Conservation (phyloP, 2,329 filamentous ascomycete genomes). For the Teratosphaeria gauchensis region DNA sequence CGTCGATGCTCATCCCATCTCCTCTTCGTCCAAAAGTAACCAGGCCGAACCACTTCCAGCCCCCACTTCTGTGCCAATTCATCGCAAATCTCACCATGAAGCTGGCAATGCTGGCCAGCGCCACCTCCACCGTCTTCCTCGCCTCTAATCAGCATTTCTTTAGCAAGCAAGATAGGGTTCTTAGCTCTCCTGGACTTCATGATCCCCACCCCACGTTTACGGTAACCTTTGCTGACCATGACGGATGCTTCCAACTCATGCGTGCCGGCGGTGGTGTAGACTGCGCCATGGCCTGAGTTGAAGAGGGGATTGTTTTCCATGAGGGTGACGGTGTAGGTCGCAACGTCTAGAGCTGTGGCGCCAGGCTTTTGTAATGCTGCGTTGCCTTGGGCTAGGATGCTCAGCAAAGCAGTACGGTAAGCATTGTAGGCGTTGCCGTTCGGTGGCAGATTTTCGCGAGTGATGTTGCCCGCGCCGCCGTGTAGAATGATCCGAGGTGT, state of each 20-base stretch:
- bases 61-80: conserved; percentile 53
- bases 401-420: conserved; percentile 30
- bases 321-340: conserved; percentile 62
- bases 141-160: conserved; percentile 58
- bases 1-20: conserved; percentile 69
- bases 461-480: conserved; percentile 40
- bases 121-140: conserved; percentile 50
- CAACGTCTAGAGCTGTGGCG: conserved; percentile 60
- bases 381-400: conserved; percentile 25
- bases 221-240: conserved; percentile 65
- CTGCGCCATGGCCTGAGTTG: conserved; percentile 74
- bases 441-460: conserved; percentile 28
- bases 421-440: conserved; percentile 23
- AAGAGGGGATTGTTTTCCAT: conserved; percentile 76
- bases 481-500: conserved; percentile 40
- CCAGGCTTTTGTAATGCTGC: conserved; percentile 20
- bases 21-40: conserved; percentile 70
- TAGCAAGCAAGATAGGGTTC: conserved; percentile 68
- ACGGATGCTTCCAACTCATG: conserved; percentile 81
- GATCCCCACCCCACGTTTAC: conserved; percentile 70
- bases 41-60: conserved; percentile 56
- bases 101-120: conserved; percentile 59
- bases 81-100: conserved; percentile 61
- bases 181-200: conserved; percentile 64
- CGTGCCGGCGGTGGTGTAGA: conserved; percentile 73